Base-by-base conservation (phyloP, 345 rosid genomes). In the Salix brachista region DNA sequence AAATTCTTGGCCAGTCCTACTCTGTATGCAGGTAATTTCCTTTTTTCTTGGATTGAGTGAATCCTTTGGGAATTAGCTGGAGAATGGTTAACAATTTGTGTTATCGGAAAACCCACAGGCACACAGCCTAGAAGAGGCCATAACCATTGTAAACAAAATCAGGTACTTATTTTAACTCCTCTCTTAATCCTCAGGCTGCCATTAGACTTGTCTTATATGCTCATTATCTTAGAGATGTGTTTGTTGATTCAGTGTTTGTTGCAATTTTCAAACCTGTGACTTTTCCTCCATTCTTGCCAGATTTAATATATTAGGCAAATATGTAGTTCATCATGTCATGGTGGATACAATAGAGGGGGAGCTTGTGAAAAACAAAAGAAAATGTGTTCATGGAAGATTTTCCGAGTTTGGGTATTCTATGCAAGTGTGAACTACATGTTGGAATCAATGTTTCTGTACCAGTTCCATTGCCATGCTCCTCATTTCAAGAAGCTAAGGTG, bases 381-480 rank as follows among this genome's bases (percentile, higher is more conserved):
- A 34, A 65, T 37, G 6, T 19, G 23, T 42, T 64, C n/a, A 39
- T 28, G 65, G 30, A 21, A 67, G 69, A 18, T 52, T 37, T 41
- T 30, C 4, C 6, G 13, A 37, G 32, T 58, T 50, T 50, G 56
- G 56, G 56, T 50, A 17, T 50, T 17, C 56, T 50, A 8, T 46
- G 42, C 4, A 36, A 48, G 21, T 21, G 6, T 18, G 68, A 67
- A 61, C 3, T 41, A 42, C 46, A 44, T 52, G 6, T 50, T 54
- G 99, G 99, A 83, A 93, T 95, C 70, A 91, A 95, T 73, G 98
- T 95, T 71, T 97, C 98, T 16, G 91, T 95, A 62, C 99, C 98
- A 11, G 98, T 95, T 70, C 98, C 98, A 54, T 78, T 91, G 81
- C 98, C 98, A 21, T 93, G 93, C 75, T 93, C 93, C 87, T 95